A percentile compares a stretch with the other conserved stretches of the same genome.
Evolutionary conservation across 1,284 basidiomycete species (phyloP).

Genomic region (Melampsora americana): DNA sequence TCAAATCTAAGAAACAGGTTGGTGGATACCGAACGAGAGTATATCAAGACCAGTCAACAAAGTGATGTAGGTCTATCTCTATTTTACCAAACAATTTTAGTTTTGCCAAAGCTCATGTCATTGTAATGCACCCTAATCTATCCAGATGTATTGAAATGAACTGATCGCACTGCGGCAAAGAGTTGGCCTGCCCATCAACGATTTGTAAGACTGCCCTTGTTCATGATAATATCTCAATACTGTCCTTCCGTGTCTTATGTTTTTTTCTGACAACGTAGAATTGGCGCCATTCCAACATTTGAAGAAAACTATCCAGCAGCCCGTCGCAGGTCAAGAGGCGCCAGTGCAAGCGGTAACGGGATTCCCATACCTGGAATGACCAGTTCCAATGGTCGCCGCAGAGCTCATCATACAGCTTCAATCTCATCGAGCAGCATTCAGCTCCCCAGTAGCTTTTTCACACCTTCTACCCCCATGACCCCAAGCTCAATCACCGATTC

Average conservation of each 20-base stretch:
- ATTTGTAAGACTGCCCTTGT: slow-evolving; percentile 18
- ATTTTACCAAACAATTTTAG: not conserved
- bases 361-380: slow-evolving; percentile 32
- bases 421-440: slow-evolving; percentile 33
- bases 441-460: slow-evolving; percentile 3
- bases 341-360: slow-evolving; percentile 15
- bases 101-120: not conserved
- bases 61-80: slow-evolving; percentile 59
- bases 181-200: slow-evolving; percentile 51
- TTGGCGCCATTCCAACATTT: slow-evolving; percentile 10
- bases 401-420: slow-evolving; percentile 30
- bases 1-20: slow-evolving; percentile 65
- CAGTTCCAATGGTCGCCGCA: slow-evolving; percentile 10
- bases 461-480: slow-evolving; percentile 31
- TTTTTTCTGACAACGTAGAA: not conserved
- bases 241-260: not conserved
- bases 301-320: slow-evolving; percentile 34
- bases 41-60: slow-evolving; percentile 65
- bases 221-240: not conserved
- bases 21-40: slow-evolving; percentile 69
- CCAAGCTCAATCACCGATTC: slow-evolving; percentile 32
- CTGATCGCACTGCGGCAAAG: slow-evolving; percentile 68
- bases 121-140: not conserved
- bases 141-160: slow-evolving; percentile 69
- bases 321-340: slow-evolving; percentile 18